Evolutionary conservation across 176 grass and related monocot genomes (phyloP).

Genomic region (Carex littledalei): DNA sequence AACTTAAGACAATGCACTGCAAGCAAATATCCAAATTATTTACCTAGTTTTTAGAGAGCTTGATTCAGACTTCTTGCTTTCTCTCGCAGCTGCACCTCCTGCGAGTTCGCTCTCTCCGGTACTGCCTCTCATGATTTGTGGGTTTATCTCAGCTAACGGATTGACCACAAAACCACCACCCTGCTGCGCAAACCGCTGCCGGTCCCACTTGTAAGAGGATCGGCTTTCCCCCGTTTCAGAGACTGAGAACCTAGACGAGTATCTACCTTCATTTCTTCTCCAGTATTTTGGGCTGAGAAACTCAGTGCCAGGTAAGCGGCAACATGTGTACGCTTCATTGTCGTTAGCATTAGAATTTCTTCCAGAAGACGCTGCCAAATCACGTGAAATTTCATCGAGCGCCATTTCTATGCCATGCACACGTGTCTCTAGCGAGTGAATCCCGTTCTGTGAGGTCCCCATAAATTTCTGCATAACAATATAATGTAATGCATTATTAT

Average conservation of each 20-base stretch:
- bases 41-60: conserved; percentile 48
- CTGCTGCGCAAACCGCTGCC: conserved; percentile 52
- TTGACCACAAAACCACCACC: conserved; percentile 58
- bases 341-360: conserved; percentile 48
- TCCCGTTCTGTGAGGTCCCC: conserved; percentile 82
- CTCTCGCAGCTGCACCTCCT: conserved; percentile 13
- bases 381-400: conserved; percentile 72
- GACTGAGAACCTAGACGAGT: conserved; percentile 48
- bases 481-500: conserved; percentile 1
- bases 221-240: conserved; percentile 48
- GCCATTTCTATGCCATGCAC: conserved; percentile 84
- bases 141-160: conserved; percentile 62
- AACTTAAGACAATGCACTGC: background rate
- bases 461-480: conserved; percentile 72
- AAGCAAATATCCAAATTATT: background rate
- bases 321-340: conserved; percentile 73
- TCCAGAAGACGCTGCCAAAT: conserved; percentile 63
- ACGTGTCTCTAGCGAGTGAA: conserved; percentile 75
- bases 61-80: conserved; percentile 43
- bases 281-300: conserved; percentile 82
- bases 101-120: background rate
- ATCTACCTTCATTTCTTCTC: conserved; percentile 68
- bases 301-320: conserved; percentile 52
- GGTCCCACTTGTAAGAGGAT: conserved; percentile 54
- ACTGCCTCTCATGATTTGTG: conserved; percentile 33